Evolutionary conservation across 1,284 basidiomycete species (phyloP).

Genomic region (Melampsora americana): DNA sequence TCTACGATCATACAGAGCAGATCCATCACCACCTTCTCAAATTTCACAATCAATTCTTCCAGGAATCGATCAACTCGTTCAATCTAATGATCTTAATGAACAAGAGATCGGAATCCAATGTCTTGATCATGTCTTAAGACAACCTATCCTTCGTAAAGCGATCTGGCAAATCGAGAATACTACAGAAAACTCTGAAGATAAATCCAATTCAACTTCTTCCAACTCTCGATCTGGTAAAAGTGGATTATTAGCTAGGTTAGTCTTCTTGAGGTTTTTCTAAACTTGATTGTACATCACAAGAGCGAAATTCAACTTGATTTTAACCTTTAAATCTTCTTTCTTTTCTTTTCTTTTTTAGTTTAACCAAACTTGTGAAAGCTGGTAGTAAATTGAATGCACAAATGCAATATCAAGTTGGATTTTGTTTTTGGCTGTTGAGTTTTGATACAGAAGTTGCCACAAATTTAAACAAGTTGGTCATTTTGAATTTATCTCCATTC

Average conservation of each 20-base stretch:
- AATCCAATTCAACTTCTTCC: too few species aligned
- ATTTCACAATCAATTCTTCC: background rate
- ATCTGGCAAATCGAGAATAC: background rate
- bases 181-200: background rate
- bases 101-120: constrained; percentile 37
- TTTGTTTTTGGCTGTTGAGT: constrained; percentile 89
- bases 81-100: constrained; percentile 37
- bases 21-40: constrained; percentile 22
- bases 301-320: too few species aligned
- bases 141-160: constrained; percentile 10
- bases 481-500: background rate
- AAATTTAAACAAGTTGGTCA: constrained; percentile 72
- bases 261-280: too few species aligned
- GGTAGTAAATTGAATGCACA: constrained; percentile 65
- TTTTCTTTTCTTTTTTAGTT: constrained; percentile 16
- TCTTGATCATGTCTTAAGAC: constrained; percentile 27
- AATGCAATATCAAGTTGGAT: constrained; percentile 87
- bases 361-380: constrained; percentile 20
- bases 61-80: constrained; percentile 5
- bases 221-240: too few species aligned
- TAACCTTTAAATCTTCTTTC: too few species aligned
- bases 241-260: too few species aligned
- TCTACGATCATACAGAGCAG: background rate
- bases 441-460: constrained; percentile 82
- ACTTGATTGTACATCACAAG: too few species aligned